A percentile compares a stretch with the other conserved stretches of the same genome.
Evolutionary conservation across 305 asterid species (phyloP).

Genomic region (Stenogyne calaminthoides): DNA sequence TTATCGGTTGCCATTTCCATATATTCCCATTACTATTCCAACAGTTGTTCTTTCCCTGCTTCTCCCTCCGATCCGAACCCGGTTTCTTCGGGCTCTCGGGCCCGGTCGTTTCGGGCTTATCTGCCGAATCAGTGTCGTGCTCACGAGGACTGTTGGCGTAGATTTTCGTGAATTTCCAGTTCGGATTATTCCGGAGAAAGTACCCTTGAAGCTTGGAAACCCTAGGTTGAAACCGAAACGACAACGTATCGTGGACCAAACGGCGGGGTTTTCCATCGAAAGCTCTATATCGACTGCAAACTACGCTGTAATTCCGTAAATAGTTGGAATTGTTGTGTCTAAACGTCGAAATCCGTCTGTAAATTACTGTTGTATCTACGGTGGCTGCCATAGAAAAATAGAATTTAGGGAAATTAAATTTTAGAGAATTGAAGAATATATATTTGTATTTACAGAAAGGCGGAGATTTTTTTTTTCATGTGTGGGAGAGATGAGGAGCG

Average conservation of each 20-base stretch:
- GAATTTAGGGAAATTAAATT: constrained; percentile 16
- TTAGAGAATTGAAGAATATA: neutral
- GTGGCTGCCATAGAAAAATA: constrained; percentile 46
- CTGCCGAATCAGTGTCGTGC: constrained; percentile 79
- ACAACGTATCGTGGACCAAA: constrained; percentile 31
- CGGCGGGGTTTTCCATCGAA: constrained; percentile 38
- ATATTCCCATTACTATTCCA: constrained; percentile 55
- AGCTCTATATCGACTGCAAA: constrained; percentile 49
- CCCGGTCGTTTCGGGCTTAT: constrained; percentile 49
- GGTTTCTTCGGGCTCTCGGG: constrained; percentile 55
- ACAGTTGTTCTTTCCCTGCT: constrained; percentile 77
- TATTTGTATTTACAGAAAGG: constrained; percentile 29
- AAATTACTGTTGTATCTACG: constrained; percentile 42
- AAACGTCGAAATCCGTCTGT: constrained; percentile 54
- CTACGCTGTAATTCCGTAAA: constrained; percentile 38
- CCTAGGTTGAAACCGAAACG: constrained; percentile 52
- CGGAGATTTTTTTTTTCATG: constrained; percentile 37
- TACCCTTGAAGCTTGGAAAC: constrained; percentile 43
- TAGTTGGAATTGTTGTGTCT: constrained; percentile 40
- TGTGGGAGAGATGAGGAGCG: constrained; percentile 49
- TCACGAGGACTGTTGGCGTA: constrained; percentile 70
- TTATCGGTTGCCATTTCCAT: constrained; percentile 91
- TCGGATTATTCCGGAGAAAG: constrained; percentile 31
- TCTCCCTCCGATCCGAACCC: constrained; percentile 68
- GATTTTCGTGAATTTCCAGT: constrained; percentile 47